Percentiles rank a stretch among this genome's conserved stretches.
phyloP scores from a whole-genome alignment of 345 rosid genomes.

The Anastatica hierochuntica region DNA sequence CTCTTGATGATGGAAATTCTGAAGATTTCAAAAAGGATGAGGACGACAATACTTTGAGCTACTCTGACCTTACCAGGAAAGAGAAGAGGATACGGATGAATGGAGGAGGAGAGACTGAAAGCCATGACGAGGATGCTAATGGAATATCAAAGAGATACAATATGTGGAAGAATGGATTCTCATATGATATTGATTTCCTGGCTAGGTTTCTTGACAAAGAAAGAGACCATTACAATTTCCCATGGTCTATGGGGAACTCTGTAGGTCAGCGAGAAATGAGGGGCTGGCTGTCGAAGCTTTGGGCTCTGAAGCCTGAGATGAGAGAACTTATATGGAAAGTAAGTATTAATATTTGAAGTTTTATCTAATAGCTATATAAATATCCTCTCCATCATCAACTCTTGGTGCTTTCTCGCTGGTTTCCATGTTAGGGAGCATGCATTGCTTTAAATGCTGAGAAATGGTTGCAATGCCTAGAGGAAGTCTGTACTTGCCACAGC shows the following conservation, averaged over 20 bases:
- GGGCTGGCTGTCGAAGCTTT: constrained; percentile 74
- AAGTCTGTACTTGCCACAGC: constrained; percentile 56
- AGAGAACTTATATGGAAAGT: constrained; percentile 90
- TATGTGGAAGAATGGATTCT: constrained; percentile 51
- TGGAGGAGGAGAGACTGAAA: constrained; percentile 26
- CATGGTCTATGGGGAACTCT: constrained; percentile 80
- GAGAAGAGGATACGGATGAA: constrained; percentile 58
- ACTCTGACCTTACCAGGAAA: constrained; percentile 59
- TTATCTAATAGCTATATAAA: background rate
- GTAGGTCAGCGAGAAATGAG: constrained; percentile 96
- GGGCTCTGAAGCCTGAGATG: constrained; percentile 67
- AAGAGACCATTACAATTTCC: constrained; percentile 76
- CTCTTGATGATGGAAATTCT: constrained; percentile 47
- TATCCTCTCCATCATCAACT: background rate
- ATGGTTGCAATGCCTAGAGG: constrained; percentile 65
- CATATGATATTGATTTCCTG: constrained; percentile 61
- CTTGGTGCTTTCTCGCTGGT: background rate
- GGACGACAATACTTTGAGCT: constrained; percentile 34
- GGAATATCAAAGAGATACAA: constrained; percentile 32
- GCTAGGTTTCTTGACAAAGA: constrained; percentile 61
- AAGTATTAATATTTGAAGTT: background rate
- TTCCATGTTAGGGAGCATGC: constrained; percentile 66
- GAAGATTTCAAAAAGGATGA: constrained; percentile 25
- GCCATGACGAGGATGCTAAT: constrained; percentile 24
- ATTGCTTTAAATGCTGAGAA: constrained; percentile 76